These are phyloP conservation scores for Tilletia caries DNA, from an alignment of 1,284 basidiomycete genomes.

Conservation along the genomic window DNA sequence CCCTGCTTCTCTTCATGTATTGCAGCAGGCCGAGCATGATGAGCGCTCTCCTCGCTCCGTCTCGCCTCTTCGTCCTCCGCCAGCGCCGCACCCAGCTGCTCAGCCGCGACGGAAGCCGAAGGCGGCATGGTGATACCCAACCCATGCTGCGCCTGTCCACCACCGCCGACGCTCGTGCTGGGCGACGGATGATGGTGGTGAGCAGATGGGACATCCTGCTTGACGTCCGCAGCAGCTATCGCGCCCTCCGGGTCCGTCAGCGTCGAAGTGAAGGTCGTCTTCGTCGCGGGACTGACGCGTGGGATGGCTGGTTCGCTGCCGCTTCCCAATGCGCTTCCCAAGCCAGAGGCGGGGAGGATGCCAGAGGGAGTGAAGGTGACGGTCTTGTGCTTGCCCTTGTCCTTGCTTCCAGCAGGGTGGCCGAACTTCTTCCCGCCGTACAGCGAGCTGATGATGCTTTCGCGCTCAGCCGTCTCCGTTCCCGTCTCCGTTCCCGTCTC, in stretches of 20 bases:
- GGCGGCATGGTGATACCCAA: not conserved
- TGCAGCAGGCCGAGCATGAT: no score
- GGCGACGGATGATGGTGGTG: not conserved
- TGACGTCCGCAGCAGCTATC: not conserved
- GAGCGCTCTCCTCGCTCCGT: no score
- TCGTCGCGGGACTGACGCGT: not conserved
- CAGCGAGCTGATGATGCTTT: not conserved
- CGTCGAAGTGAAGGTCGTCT: constrained; percentile 9
- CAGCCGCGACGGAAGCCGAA: not conserved
- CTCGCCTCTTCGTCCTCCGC: not conserved
- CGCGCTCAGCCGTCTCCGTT: not conserved
- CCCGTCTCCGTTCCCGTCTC: not conserved
- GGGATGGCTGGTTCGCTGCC: not conserved
- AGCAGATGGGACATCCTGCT: no score
- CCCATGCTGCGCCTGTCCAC: not conserved
- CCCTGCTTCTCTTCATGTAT: no score
- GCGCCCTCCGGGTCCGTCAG: not conserved
- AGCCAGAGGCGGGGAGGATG: not conserved
- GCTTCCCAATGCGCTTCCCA: not conserved
- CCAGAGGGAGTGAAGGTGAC: not conserved
- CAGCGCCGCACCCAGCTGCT: not conserved
- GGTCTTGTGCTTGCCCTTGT: not conserved
- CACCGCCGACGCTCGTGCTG: not conserved
- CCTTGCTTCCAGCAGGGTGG: not conserved
- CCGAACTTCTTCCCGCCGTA: no score